A percentile compares a stretch with the other conserved stretches of the same genome.
Evolutionary conservation across 1,284 basidiomycete species (phyloP).

Genomic region (Cystobasidium slooffiae): DNA sequence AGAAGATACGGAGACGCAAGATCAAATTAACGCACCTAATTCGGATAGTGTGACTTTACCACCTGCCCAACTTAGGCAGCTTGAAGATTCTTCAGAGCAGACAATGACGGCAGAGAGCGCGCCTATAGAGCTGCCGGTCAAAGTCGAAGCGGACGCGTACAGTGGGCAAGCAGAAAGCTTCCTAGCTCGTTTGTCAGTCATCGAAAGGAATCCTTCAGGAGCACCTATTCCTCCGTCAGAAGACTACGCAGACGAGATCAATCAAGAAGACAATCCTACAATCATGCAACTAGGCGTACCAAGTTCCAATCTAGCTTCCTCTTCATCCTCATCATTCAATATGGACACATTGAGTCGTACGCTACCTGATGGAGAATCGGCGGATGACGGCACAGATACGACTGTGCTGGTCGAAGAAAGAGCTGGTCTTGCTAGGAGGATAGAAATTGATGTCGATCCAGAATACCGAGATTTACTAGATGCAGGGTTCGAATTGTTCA

Average conservation of each 20-base stretch:
- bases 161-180: conserved; percentile 32
- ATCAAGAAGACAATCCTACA: conserved; percentile 6
- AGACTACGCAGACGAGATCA: conserved; percentile 13
- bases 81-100: not conserved
- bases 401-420: conserved; percentile 3
- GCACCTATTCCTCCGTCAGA: conserved; percentile 29
- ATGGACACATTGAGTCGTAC: conserved; percentile 12
- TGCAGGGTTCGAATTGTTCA: conserved; percentile 22
- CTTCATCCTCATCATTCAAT: conserved; percentile 6
- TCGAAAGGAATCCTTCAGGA: conserved; percentile 17
- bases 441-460: conserved; percentile 41
- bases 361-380: not conserved
- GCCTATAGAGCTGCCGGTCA: not conserved
- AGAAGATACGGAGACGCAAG: conserved; percentile 19
- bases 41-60: not conserved
- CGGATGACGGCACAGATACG: not conserved
- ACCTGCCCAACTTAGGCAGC: not conserved
- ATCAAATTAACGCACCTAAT: not conserved
- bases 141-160: not conserved
- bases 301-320: no score
- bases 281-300: not conserved
- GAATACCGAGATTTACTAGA: conserved; percentile 30
- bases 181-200: conserved; percentile 21
- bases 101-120: not conserved
- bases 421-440: conserved; percentile 17